A percentile compares a stretch with the other conserved stretches of the same genome.
phyloP scores from a whole-genome alignment of 139 green algal genomes.

The Tetradesmus obliquus region DNA sequence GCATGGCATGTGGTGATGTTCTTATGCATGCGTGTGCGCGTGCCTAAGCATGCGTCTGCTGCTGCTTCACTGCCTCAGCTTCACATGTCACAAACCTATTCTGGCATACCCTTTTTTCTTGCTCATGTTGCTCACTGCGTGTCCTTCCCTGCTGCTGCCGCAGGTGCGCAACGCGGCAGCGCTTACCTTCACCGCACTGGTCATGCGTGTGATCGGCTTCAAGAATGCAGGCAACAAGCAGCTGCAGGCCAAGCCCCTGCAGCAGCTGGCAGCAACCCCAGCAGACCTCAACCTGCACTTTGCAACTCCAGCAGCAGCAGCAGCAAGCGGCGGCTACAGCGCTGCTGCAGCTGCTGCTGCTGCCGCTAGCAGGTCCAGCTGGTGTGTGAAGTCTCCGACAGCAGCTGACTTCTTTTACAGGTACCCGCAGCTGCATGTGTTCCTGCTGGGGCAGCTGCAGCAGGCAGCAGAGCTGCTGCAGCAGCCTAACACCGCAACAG shows the following conservation, averaged over 20 bases:
- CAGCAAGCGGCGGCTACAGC: neutral
- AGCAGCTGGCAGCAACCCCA: constrained; percentile 51
- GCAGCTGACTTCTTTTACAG: constrained; percentile 87
- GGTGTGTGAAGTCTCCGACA: constrained; percentile 38
- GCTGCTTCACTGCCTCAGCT: neutral
- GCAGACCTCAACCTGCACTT: constrained; percentile 61
- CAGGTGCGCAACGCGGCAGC: constrained; percentile 88
- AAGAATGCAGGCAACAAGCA: constrained; percentile 71
- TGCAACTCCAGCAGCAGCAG: no score
- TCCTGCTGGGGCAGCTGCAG: constrained; percentile 77
- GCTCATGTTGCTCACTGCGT: neutral
- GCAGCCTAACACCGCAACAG: constrained; percentile 30
- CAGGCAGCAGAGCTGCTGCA: constrained; percentile 50
- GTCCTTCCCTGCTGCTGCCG: neutral
- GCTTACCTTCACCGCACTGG: constrained; percentile 82
- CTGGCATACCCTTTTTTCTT: neutral
- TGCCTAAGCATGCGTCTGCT: neutral
- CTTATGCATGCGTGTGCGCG: no score
- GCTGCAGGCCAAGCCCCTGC: constrained; percentile 8
- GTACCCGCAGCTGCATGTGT: constrained; percentile 85
- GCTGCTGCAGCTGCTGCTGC: neutral
- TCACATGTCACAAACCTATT: neutral
- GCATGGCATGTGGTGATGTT: no score
- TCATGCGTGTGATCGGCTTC: constrained; percentile 83
- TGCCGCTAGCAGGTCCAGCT: neutral